Base-by-base conservation (phyloP, 2,329 filamentous ascomycete species). In the Lecanicillium sp. region DNA sequence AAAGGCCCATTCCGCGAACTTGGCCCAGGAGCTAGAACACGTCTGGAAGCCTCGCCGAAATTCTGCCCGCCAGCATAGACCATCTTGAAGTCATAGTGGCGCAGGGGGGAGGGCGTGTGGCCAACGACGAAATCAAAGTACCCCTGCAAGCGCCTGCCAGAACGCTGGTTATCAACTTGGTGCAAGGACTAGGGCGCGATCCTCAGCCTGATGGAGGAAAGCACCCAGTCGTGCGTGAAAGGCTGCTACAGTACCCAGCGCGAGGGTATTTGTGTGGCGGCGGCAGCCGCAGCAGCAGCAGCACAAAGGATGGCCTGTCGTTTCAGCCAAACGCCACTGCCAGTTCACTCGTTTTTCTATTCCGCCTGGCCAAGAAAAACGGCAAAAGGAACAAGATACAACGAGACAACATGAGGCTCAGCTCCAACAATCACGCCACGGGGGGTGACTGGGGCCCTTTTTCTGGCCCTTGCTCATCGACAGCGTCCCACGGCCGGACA, bases 281-380 rank as follows among this genome's bases (percentile, higher is more conserved):
- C 4, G 17, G 12, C 24, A 15, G 24, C 32, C 11, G 21, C 20
- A 21, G 19, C 14, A 23, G 15, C 6, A 14, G 26, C 27, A 19
- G 15, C 29, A 47, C n/a, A 19, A 40, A 27, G 26, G n/a, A n/a
- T n/a, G 19, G 10, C 27, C 20, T 32, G 26, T 24, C 11, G 44
- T 46, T 39, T 46, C 20, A 33, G 35, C 32, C 19, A 33, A 24
- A 33, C 44, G 44, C 44, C 44, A 46, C 29, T 24, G 30, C 4
- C 11, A 15, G 30, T n/a, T n/a, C n/a, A n/a, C 14, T n/a, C n/a
- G n/a, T n/a, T n/a, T n/a, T n/a, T n/a, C n/a, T n/a, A n/a, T n/a
- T n/a, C n/a, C n/a, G n/a, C n/a, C n/a, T n/a, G n/a, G n/a, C n/a
- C n/a, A n/a, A n/a, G n/a, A n/a, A n/a, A n/a, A n/a, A n/a, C n/a